A percentile compares a stretch with the other conserved stretches of the same genome.
Conservation (phyloP, 129 eudicot genomes). For the Flaveria linearis region DNA sequence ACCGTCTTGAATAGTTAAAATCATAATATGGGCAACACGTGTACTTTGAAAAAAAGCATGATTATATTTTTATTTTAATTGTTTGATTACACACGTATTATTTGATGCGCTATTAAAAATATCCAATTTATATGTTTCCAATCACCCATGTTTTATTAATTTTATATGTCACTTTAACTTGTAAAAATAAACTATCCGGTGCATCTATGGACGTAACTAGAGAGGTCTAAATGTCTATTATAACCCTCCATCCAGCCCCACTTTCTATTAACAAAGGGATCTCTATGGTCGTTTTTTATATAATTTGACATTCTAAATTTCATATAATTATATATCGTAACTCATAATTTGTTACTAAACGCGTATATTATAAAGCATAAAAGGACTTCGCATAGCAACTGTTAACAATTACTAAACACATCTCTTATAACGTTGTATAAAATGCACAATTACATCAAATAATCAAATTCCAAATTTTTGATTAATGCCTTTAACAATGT, state of each 20-base stretch:
- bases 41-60: no score
- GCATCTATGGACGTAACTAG: not conserved
- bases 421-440: constrained; percentile 22
- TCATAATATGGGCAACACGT: no score
- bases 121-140: no score
- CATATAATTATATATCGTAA: not conserved
- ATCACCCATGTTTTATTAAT: no score
- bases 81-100: no score
- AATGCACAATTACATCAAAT: constrained; percentile 32
- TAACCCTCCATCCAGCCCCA: not conserved
- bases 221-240: no score
- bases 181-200: not conserved
- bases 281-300: no score
- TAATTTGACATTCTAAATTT: no score
- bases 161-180: constrained; percentile 6
- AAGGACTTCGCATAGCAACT: not conserved
- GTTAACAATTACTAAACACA: not conserved
- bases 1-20: no score
- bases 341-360: not conserved
- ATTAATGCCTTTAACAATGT: constrained; percentile 29
- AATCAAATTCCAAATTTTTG: constrained; percentile 12
- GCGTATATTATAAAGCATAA: constrained; percentile 1
- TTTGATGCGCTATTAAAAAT: no score
- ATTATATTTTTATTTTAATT: no score
- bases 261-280: not conserved